These are phyloP conservation scores for Plasmodium blacklocki DNA, from an alignment of 169 alveolate genomes.

Conservation along the genomic window DNA sequence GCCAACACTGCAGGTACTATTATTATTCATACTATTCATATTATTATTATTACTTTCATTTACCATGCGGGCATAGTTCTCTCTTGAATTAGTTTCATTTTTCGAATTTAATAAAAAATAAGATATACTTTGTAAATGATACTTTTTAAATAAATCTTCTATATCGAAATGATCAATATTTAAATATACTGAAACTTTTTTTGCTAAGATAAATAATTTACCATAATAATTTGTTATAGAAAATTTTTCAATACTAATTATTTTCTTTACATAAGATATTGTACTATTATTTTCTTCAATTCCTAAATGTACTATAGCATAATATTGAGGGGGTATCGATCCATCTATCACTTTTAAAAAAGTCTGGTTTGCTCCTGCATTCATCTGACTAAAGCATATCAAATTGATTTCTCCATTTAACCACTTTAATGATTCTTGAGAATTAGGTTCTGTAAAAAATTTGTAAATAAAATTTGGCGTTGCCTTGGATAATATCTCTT, in stretches of 20 bases:
- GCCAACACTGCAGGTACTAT: background rate
- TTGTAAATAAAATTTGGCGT: slow-evolving; percentile 67
- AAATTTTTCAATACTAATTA: slow-evolving; percentile 39
- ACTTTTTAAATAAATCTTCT: slow-evolving; percentile 44
- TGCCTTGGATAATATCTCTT: slow-evolving; percentile 68
- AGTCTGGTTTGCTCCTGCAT: slow-evolving; percentile 57
- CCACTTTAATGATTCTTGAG: slow-evolving; percentile 43
- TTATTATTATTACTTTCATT: slow-evolving; percentile 5
- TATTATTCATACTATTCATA: background rate
- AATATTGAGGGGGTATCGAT: slow-evolving; percentile 51
- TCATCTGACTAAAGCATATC: slow-evolving; percentile 72
- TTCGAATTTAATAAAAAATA: slow-evolving; percentile 34
- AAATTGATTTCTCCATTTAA: slow-evolving; percentile 29
- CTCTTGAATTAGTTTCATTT: slow-evolving; percentile 10
- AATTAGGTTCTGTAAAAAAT: slow-evolving; percentile 50
- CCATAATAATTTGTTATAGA: slow-evolving; percentile 71
- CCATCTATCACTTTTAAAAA: slow-evolving; percentile 76
- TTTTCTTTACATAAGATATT: slow-evolving; percentile 57
- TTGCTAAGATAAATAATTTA: slow-evolving; percentile 51
- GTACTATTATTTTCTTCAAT: slow-evolving; percentile 19
- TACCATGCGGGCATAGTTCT: background rate
- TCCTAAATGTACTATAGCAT: slow-evolving; percentile 64
- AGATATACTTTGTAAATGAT: slow-evolving; percentile 59
- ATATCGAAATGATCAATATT: slow-evolving; percentile 40
- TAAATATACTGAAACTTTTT: slow-evolving; percentile 32